Evolutionary conservation across 2,329 filamentous ascomycete genomes (phyloP).

Genomic region (Cladosporium cucumerinum): DNA sequence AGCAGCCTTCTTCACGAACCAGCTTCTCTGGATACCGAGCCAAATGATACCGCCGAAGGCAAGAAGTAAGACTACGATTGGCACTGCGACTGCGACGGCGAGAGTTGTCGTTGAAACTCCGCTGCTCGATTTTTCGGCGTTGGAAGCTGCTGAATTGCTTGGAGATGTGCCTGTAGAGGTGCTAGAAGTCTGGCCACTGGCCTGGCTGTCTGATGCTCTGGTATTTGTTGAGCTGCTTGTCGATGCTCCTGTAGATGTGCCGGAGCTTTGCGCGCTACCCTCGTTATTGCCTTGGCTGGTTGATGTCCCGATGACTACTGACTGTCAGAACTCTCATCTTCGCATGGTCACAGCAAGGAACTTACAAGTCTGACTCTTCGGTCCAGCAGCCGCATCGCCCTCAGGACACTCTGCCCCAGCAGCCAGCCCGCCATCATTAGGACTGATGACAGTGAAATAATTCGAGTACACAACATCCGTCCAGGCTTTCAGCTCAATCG

Average conservation of each 20-base stretch:
- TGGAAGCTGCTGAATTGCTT: not conserved
- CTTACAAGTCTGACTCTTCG: not conserved
- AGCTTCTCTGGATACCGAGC: conserved; percentile 12
- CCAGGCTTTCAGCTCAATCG: conserved; percentile 18
- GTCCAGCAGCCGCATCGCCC: not conserved
- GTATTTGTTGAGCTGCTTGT: not conserved
- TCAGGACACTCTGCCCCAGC: conserved; percentile 9
- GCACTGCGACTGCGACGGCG: conserved; percentile 13
- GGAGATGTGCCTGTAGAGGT: not conserved
- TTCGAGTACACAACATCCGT: conserved; percentile 14
- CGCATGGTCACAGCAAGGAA: not conserved
- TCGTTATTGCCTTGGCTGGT: not conserved
- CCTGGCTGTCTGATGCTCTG: too few species aligned
- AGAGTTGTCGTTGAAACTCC: conserved; percentile 16
- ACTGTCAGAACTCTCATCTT: not conserved
- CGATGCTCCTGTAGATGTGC: not conserved
- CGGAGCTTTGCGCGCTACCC: not conserved
- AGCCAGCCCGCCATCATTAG: conserved; percentile 16
- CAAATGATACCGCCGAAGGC: conserved; percentile 12
- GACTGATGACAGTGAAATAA: conserved; percentile 19
- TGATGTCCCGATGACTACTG: not conserved
- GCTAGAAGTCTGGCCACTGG: not conserved
- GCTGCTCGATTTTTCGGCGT: not conserved
- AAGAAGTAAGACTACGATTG: conserved; percentile 13
- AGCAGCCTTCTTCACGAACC: conserved; percentile 12